Evolutionary conservation across 495 filamentous ascomycete species (phyloP).

Genomic region (Aspergillus hancockii): DNA sequence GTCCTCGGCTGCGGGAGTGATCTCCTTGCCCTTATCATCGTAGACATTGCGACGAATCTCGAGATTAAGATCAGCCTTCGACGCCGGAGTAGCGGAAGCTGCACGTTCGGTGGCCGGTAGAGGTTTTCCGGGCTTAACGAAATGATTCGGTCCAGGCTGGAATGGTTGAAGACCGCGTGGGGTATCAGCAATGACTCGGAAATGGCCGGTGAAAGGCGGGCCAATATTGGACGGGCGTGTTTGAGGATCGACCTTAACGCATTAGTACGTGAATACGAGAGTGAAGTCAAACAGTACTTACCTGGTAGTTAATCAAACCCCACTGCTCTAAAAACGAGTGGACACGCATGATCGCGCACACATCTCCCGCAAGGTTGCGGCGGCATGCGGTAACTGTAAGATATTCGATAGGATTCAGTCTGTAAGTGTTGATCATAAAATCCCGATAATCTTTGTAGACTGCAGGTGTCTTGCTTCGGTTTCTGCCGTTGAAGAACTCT

Average conservation of each 20-base stretch:
- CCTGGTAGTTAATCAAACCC: slow-evolving; percentile 98
- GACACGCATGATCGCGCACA: slow-evolving; percentile 98
- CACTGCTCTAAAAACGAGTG: slow-evolving; percentile 99
- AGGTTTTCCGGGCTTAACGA: slow-evolving; percentile 71
- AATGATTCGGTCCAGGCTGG: slow-evolving; percentile 80
- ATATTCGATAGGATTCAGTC: slow-evolving; percentile 92
- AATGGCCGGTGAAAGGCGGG: slow-evolving; percentile 95
- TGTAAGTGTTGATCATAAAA: slow-evolving; percentile 99
- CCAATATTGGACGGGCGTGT: slow-evolving; percentile 93
- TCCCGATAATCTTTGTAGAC: slow-evolving; percentile 98
- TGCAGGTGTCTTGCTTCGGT: slow-evolving; percentile 95
- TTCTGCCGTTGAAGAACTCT: slow-evolving; percentile 97
- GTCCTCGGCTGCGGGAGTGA: slow-evolving; percentile 56
- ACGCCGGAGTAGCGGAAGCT: slow-evolving; percentile 62
- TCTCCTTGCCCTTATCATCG: slow-evolving; percentile 85
- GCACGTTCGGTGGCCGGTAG: slow-evolving; percentile 75
- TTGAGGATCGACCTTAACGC: slow-evolving; percentile 83
- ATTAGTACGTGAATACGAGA: slow-evolving; percentile 11
- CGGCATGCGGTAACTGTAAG: slow-evolving; percentile 97
- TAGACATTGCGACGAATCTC: slow-evolving; percentile 94
- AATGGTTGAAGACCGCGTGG: slow-evolving; percentile 92
- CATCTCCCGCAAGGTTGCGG: slow-evolving; percentile 93
- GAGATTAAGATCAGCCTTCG: slow-evolving; percentile 81
- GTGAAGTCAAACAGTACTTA: slow-evolving; percentile 33
- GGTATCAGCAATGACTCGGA: slow-evolving; percentile 90